Evolutionary conservation across 2,329 filamentous ascomycete genomes (phyloP), one percentile per base, ranked within the genome.

Genomic region (Sphaerulina vaccinii): DNA sequence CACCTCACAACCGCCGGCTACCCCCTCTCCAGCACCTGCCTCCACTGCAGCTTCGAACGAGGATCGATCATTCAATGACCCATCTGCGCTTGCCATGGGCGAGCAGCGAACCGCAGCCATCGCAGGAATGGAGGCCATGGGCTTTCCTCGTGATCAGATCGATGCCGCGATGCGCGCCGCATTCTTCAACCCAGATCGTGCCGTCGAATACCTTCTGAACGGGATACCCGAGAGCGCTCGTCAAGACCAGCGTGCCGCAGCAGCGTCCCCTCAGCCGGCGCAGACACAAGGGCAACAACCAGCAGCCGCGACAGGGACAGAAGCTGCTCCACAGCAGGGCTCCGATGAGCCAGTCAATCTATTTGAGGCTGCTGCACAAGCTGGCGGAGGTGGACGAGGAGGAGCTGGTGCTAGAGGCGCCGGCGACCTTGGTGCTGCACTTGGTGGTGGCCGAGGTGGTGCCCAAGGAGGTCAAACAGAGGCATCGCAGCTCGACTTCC

Each of bases 61-160:
- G 56, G 65, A 64, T 45, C 49, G 71, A 53, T 68, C 71, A 38
- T 86, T 84, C 67, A 84, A 84, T 66, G 85, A 90, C 63, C 82
- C 88, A 19, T 92, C 87, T 23, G 84, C 88, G n/a, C 80, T 97
- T 68, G 84, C 90, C 16, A 86, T 96, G 75, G 93, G 93, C 47
- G 79, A 85, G 56, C 87, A 92, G 71, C 85, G 90, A 62, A 83
- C 88, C 57, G 84, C 85, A 62, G 90, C 90, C 32, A 86, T 97
- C 65, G 81, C 86, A 42, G 90, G 91, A 69, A 96, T 99, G 90
- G 91, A 96, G 74, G 87, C 86, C 60, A 99, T 99, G 93, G 93
- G 93, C 7, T 99, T 99, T 63, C 83, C 88, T 66, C 82, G 91
- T 66, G 77, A 83, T 46, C 87, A 95, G 68, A 96, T 96, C 62